Conservation (phyloP, 23 red algal species). For the Gracilaria domingensis region DNA sequence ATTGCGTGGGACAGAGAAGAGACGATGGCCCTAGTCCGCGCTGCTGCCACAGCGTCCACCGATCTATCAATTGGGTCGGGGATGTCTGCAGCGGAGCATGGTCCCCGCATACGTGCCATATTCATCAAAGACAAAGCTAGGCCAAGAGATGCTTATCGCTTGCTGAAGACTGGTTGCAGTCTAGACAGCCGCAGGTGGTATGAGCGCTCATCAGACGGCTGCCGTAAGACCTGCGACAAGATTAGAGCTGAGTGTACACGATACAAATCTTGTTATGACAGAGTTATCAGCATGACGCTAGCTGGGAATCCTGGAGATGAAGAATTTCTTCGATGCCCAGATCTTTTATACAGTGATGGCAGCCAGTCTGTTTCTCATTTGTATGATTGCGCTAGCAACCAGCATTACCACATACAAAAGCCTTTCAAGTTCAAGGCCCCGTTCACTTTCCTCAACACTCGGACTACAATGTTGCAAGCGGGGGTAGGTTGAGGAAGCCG, state of each 20-base stretch:
- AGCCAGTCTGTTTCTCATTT: not conserved
- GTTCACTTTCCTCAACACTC: not conserved
- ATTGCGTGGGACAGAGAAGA: not conserved
- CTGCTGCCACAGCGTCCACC: not conserved
- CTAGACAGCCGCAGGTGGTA: not conserved
- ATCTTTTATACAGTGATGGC: constrained; percentile 26
- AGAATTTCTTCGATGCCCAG: constrained; percentile 7
- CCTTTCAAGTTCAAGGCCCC: not conserved
- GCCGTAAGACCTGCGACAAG: constrained; percentile 32
- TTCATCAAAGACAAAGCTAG: not conserved
- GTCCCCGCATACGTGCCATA: not conserved
- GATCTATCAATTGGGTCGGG: not conserved
- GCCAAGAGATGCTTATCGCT: not conserved
- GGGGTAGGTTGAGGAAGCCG: not conserved
- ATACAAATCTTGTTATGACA: not conserved
- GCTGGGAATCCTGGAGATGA: constrained; percentile 10
- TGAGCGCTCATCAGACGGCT: constrained; percentile 8
- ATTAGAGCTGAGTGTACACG: not conserved
- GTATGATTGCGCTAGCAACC: constrained; percentile 20
- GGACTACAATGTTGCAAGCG: not conserved
- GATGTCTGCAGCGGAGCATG: not conserved
- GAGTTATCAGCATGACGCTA: not conserved
- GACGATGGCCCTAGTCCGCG: not conserved
- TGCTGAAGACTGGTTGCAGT: not conserved
- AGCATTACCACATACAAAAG: constrained; percentile 7